Percentiles rank a stretch among this genome's conserved stretches.
Conservation (phyloP, 1,284 basidiomycete species). For the Apiotrichum domesticum region DNA sequence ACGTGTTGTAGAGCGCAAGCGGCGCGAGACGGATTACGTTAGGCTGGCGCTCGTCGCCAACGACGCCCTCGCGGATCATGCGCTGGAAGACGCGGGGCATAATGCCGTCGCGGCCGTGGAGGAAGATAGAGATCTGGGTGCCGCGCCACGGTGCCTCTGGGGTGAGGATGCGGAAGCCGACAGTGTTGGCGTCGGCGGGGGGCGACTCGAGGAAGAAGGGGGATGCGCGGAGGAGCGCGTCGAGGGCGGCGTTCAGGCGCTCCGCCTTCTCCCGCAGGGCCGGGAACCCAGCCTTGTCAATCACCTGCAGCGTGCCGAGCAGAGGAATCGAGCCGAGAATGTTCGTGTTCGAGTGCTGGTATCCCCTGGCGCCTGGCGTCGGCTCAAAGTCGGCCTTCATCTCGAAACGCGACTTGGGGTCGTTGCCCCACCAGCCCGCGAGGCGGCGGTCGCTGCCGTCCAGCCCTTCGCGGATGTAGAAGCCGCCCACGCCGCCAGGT, state of each 20-base stretch:
- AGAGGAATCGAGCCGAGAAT: constrained; percentile 72
- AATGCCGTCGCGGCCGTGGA: constrained; percentile 54
- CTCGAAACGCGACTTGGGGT: constrained; percentile 75
- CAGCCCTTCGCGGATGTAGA: constrained; percentile 40
- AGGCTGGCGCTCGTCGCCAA: constrained; percentile 83
- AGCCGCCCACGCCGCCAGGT: constrained; percentile 89
- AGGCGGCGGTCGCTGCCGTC: constrained; percentile 54
- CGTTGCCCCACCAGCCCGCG: constrained; percentile 98
- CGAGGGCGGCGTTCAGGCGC: constrained; percentile 65
- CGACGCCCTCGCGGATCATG: constrained; percentile 64
- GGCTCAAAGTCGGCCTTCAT: constrained; percentile 82
- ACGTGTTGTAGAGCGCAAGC: constrained; percentile 73
- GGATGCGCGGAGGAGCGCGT: constrained; percentile 58
- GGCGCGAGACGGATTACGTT: constrained; percentile 85
- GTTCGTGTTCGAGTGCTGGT: constrained; percentile 90
- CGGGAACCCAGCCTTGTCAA: constrained; percentile 68
- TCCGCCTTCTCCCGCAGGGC: constrained; percentile 64
- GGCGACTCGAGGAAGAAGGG: constrained; percentile 52
- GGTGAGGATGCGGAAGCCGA: constrained; percentile 80
- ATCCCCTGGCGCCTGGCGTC: constrained; percentile 84
- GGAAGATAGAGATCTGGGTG: constrained; percentile 75
- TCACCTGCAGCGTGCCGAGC: constrained; percentile 72
- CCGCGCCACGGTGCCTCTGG: constrained; percentile 66
- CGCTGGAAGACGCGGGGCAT: constrained; percentile 66
- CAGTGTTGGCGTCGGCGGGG: constrained; percentile 1